These are phyloP conservation scores for Cardiospermum halicacabum DNA, from an alignment of 345 rosid species.

Conservation along the genomic window DNA sequence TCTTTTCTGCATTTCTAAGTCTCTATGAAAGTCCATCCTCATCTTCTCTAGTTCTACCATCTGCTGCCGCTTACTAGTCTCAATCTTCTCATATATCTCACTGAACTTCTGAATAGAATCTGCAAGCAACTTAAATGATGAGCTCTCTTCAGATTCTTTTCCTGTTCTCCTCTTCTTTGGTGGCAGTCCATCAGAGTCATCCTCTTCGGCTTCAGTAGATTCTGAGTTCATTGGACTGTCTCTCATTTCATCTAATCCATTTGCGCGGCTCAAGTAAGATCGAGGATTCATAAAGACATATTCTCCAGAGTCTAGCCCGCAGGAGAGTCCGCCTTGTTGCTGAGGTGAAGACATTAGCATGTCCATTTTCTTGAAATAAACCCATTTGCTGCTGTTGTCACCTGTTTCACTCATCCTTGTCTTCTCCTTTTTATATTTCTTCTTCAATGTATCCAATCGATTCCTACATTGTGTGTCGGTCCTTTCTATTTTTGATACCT, in stretches of 20 bases:
- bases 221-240: slow-evolving; percentile 86
- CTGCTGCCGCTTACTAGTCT: slow-evolving; percentile 73
- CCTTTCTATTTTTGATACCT: slow-evolving; percentile 62
- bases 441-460: slow-evolving; percentile 83
- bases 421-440: slow-evolving; percentile 93
- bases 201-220: slow-evolving; percentile 44
- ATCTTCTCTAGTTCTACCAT: slow-evolving; percentile 89
- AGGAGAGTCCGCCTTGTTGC: slow-evolving; percentile 68
- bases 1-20: slow-evolving; percentile 82
- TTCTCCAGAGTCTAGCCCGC: slow-evolving; percentile 91
- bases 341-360: slow-evolving; percentile 64
- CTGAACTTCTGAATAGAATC: slow-evolving; percentile 82
- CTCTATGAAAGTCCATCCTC: slow-evolving; percentile 89
- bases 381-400: slow-evolving; percentile 59
- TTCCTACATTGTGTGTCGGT: slow-evolving; percentile 85
- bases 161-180: slow-evolving; percentile 61
- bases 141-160: slow-evolving; percentile 49
- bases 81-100: slow-evolving; percentile 87
- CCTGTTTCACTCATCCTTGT: slow-evolving; percentile 37
- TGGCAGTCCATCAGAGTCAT: slow-evolving; percentile 70
- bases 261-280: slow-evolving; percentile 57
- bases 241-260: slow-evolving; percentile 84
- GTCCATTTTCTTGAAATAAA: slow-evolving; percentile 84
- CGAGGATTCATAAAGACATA: slow-evolving; percentile 68
- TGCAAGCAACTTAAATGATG: slow-evolving; percentile 68